A percentile compares a stretch with the other conserved stretches of the same genome.
Evolutionary conservation across 176 grass and related monocot species (phyloP).

Genomic region (Typha latifolia): DNA sequence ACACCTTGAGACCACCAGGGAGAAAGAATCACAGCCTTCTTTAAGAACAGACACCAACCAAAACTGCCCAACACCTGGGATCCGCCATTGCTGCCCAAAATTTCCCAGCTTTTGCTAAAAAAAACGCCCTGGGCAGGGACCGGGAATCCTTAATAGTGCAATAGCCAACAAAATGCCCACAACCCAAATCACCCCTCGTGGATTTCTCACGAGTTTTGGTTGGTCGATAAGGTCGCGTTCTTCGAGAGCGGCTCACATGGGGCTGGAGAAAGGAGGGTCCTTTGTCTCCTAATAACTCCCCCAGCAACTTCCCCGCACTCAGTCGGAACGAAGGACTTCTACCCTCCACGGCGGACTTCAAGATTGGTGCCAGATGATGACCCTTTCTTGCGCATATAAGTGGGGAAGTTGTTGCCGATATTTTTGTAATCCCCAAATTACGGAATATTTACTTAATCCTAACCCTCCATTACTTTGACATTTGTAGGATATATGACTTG

Average conservation of each 20-base stretch:
- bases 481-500: no score
- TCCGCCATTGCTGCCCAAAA: neutral
- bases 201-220: neutral
- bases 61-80: neutral
- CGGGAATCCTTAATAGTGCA: neutral
- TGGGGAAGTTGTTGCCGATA: no score
- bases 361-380: no score
- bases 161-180: neutral
- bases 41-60: neutral
- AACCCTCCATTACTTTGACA: no score
- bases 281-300: neutral
- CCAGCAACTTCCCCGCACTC: no score
- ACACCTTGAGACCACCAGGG: neutral
- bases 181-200: neutral
- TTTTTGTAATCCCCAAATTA: no score
- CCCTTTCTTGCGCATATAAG: no score
- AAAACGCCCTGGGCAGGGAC: no score
- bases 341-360: no score
- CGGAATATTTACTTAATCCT: no score
- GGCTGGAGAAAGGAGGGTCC: neutral
- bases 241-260: constrained; percentile 10
- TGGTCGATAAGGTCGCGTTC: neutral
- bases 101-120: neutral
- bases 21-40: neutral
- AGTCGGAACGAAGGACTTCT: no score